These are phyloP conservation scores for Erythrophleum fordii DNA, from an alignment of 306 rosid genomes.

Conservation along the genomic window DNA sequence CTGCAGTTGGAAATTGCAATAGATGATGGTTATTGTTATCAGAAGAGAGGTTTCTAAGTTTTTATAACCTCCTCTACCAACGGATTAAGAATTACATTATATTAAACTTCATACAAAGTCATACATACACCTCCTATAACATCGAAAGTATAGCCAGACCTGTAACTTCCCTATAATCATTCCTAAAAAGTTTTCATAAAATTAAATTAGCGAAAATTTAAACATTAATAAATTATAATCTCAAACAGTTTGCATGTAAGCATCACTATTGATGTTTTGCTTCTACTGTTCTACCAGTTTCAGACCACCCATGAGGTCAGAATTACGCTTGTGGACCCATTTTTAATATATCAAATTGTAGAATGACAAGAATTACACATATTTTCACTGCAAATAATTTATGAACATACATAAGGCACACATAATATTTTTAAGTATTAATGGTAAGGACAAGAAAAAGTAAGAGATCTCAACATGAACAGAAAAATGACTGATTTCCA, in stretches of 20 bases:
- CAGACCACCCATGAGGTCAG: neutral
- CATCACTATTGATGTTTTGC: neutral
- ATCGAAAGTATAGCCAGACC: slow-evolving; percentile 2
- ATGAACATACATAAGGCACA: neutral
- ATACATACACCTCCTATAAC: slow-evolving; percentile 4
- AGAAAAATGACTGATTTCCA: neutral
- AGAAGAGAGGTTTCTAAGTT: neutral
- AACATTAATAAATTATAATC: neutral
- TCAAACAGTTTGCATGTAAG: neutral
- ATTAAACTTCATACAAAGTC: slow-evolving; percentile 3
- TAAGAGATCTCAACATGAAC: neutral
- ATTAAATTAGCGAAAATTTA: neutral
- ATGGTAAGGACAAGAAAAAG: neutral
- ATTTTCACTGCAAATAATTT: neutral
- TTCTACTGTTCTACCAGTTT: neutral
- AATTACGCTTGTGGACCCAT: neutral
- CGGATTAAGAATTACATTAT: slow-evolving; percentile 4
- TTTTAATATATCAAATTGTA: slow-evolving; percentile 1
- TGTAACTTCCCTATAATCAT: neutral
- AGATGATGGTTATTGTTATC: neutral
- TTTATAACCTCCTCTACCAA: neutral
- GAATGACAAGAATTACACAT: neutral
- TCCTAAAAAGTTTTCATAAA: slow-evolving; percentile 14
- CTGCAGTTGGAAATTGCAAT: slow-evolving; percentile 41
- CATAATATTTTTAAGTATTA: neutral